Evolutionary conservation across 1,139 yeast species (phyloP), one percentile per base, ranked within the genome.

Genomic region (Suhomyces coccinellae): DNA sequence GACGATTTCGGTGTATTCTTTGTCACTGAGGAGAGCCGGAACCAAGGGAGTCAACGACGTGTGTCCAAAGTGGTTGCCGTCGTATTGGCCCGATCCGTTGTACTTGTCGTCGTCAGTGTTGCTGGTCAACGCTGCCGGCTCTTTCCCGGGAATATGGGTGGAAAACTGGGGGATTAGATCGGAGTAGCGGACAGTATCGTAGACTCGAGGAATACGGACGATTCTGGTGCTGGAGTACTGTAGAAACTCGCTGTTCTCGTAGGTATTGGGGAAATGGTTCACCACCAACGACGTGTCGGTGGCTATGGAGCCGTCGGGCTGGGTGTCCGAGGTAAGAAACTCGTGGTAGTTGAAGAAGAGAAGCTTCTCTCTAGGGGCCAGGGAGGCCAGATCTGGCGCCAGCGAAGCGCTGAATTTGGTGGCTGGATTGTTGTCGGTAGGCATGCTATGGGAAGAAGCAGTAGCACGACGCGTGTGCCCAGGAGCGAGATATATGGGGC

Each of bases 301-400:
- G 56, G 44, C 61, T 15, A 46, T 35, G n/a, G 48, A 46, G 28
- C 43, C 36, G 43, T 33, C 29, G 2, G 42, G 41, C 24, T 59
- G 54, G 58, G 67, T 73, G 37, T 65, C 63, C 3, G 65, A 61
- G 20, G 69, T 66, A 11, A 77, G 55, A 56, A 67, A 81, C 58
- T 85, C 90, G 55, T 85, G 88, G 55, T 82, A 83, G 57, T 85
- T 85, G 73, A 82, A 85, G 59, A 80, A 83, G 28, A 58, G 58
- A 11, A 73, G 53, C 20, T 55, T 46, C 17, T 49, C 55, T 17
- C 33, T 40, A 5, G 4, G 29, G n/a, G 29, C 29, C n/a, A 12
- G 6, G 2, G 2, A 5, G n/a, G 29, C n/a, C 29, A 10, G 17
- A 13, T 29, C 31, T 17, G 41, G 26, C 3, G 29, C 29, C 12